These are phyloP conservation scores for Cynara cardunculus DNA, from an alignment of 129 eudicot species.

Conservation along the genomic window DNA sequence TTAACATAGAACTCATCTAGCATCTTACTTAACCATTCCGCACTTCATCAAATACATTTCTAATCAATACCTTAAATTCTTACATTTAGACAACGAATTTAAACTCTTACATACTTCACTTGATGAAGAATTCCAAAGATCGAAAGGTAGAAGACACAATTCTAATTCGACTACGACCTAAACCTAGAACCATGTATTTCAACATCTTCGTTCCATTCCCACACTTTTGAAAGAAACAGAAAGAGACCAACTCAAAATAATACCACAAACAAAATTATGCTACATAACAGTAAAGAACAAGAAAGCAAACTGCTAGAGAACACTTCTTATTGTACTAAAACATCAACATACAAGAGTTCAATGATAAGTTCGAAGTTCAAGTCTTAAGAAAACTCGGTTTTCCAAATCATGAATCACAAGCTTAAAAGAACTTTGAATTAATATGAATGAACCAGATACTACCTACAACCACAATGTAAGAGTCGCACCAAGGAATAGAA, in stretches of 20 bases:
- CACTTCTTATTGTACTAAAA: background rate
- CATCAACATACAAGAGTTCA: too few species aligned
- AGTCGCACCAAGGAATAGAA: constrained; percentile 77
- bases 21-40: background rate
- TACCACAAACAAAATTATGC: background rate
- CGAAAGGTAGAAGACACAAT: background rate
- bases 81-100: background rate
- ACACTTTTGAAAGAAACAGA: background rate
- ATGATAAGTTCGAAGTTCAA: too few species aligned
- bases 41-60: background rate
- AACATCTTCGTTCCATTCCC: too few species aligned
- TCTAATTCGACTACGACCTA: too few species aligned
- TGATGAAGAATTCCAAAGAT: background rate
- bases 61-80: background rate
- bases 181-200: too few species aligned
- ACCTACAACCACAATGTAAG: constrained; percentile 67
- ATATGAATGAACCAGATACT: background rate
- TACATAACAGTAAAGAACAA: background rate
- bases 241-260: background rate
- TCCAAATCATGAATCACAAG: too few species aligned
- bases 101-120: background rate
- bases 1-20: too few species aligned
- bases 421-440: too few species aligned
- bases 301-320: background rate
- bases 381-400: too few species aligned